phyloP scores from a whole-genome alignment of 2,329 filamentous ascomycete species.

The Bipolaris oryzae region DNA sequence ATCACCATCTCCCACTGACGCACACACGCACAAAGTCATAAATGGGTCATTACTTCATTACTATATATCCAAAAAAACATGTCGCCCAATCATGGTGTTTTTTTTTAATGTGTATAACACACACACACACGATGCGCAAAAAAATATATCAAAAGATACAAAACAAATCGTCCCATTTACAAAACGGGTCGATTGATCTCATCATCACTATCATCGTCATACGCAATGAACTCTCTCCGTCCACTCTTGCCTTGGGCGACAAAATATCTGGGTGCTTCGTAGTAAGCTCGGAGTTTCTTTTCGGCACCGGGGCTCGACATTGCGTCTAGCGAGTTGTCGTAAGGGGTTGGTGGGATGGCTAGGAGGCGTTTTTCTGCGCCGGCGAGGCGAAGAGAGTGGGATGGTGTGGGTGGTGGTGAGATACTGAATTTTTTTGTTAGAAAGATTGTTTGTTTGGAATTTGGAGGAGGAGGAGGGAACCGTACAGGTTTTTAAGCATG shows the following conservation, averaged over 20 bases:
- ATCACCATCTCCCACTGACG: too few relatives aligned
- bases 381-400: constrained; percentile 22
- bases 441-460: neutral
- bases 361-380: constrained; percentile 32
- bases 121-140: too few relatives aligned
- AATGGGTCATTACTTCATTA: too few relatives aligned
- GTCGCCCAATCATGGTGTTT: too few relatives aligned
- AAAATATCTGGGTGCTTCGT: constrained; percentile 19
- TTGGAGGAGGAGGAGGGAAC: neutral
- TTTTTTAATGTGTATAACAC: too few relatives aligned
- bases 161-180: constrained; percentile 14
- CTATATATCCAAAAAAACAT: too few relatives aligned
- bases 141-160: too few relatives aligned
- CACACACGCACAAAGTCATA: too few relatives aligned
- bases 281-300: constrained; percentile 34
- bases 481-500: constrained; percentile 29
- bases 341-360: constrained; percentile 14
- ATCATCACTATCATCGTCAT: constrained; percentile 42
- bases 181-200: constrained; percentile 43
- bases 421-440: neutral
- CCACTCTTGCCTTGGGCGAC: constrained; percentile 23
- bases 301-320: constrained; percentile 33
- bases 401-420: neutral
- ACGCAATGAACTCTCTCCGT: constrained; percentile 31
- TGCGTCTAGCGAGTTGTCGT: neutral